Base-by-base conservation (phyloP, 108 stramenopile genomes). In the Epithemia pelagica region DNA sequence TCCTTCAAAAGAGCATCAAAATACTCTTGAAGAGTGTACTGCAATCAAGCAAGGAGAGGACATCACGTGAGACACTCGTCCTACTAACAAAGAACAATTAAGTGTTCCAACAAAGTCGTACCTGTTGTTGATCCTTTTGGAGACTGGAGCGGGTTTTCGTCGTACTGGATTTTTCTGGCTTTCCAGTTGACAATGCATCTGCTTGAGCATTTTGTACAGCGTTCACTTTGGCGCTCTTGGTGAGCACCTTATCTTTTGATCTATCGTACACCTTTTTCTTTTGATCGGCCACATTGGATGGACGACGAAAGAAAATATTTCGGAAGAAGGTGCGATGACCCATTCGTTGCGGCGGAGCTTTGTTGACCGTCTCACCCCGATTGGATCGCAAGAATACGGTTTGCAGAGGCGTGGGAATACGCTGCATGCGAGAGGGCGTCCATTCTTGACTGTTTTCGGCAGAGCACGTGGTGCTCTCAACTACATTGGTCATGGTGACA, bases 1-100 rank as follows among this genome's bases (percentile, higher is more conserved):
- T 82, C 67, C 37, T 61, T 15, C 32, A 92, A 61, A 32, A 85
- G 62, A 7, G 52, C 64, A 29, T 70, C 77, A 28, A 92, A 73
- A 59, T 71, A 86, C 5, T 76, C 77, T 60, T 85, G 82, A 5
- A 46, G 15, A 10, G 37, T 46, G 15, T 46, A 46, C 37, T 46
- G 37, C n/a, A n/a, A n/a, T n/a, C n/a, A n/a, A 46, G 37, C 37
- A 46, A 5, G 15, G 10, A 46, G 15, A 46, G 37, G 15, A 5
- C 37, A 46, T 10, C 5, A 46, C 5, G 37, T 46, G 37, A 46
- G 37, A 46, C n/a, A n/a, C n/a, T n/a, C n/a, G n/a, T n/a, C n/a
- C n/a, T n/a, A n/a, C n/a, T n/a, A n/a, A n/a, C n/a, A n/a, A n/a
- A n/a, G n/a, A n/a, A n/a, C n/a, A n/a, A n/a, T n/a, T n/a, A n/a